Percentiles rank a stretch among this genome's conserved stretches.
Evolutionary conservation across 2,329 filamentous ascomycete genomes (phyloP).

Genomic region (Colletotrichum caudatum): DNA sequence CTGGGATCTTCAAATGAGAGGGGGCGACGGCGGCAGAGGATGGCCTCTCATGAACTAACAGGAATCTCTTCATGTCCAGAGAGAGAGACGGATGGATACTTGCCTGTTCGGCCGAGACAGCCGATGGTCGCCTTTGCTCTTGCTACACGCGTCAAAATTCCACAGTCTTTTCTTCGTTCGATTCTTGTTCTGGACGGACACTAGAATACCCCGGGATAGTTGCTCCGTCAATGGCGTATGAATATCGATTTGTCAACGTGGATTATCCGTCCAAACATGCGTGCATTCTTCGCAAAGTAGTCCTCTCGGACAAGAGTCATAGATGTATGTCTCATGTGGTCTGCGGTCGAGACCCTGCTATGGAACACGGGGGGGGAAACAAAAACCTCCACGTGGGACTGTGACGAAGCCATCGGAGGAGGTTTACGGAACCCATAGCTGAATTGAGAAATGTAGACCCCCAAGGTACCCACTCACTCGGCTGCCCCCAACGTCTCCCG

Average conservation of each 20-base stretch:
- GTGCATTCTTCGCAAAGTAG: neutral
- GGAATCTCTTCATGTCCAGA: neutral
- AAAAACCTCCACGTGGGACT: too few relatives aligned
- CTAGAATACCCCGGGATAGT: constrained; percentile 29
- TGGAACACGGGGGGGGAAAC: too few relatives aligned
- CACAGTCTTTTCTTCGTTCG: neutral
- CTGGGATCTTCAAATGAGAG: neutral
- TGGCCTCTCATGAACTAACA: neutral
- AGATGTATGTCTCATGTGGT: too few relatives aligned
- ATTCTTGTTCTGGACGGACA: constrained; percentile 7
- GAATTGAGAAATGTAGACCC: too few relatives aligned
- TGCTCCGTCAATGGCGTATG: constrained; percentile 6
- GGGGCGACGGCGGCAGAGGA: neutral
- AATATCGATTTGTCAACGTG: neutral
- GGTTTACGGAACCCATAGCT: too few relatives aligned
- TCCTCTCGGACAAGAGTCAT: neutral
- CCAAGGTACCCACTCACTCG: too few relatives aligned
- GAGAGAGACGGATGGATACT: neutral
- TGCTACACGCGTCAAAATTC: neutral
- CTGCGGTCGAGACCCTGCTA: neutral
- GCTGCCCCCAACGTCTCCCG: too few relatives aligned
- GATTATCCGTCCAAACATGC: neutral
- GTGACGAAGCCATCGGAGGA: too few relatives aligned
- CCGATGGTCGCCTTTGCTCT: neutral
- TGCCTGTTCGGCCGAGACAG: neutral